phyloP scores from a whole-genome alignment of 129 eudicot genomes.

The Scalesia atractyloides region DNA sequence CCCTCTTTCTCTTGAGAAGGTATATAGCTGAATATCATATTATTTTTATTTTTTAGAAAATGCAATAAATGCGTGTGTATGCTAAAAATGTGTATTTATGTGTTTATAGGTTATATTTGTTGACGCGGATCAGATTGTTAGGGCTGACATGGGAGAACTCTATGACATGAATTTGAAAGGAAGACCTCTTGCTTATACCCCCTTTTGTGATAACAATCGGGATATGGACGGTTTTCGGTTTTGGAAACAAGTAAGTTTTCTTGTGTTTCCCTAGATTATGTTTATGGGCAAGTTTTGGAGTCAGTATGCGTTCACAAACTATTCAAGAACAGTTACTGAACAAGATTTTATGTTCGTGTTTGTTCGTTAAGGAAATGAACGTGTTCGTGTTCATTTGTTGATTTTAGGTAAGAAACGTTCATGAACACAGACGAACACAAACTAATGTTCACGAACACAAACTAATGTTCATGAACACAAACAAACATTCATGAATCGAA shows the following conservation, averaged over 20 bases:
- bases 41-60: not conserved
- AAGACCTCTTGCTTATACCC: conserved; percentile 90
- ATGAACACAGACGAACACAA: too few species aligned
- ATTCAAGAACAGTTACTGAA: too few species aligned
- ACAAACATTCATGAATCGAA: too few species aligned
- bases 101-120: conserved; percentile 90
- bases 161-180: conserved; percentile 98
- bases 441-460: too few species aligned
- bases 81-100: not conserved
- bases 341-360: too few species aligned
- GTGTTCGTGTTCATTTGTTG: too few species aligned
- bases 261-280: not conserved
- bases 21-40: conserved; percentile 27
- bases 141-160: conserved; percentile 98
- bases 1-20: conserved; percentile 96
- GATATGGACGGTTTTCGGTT: conserved; percentile 98
- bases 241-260: conserved; percentile 81
- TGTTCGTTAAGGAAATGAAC: too few species aligned
- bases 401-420: too few species aligned
- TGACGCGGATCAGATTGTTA: conserved; percentile 94
- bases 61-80: not conserved
- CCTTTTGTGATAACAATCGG: conserved; percentile 90
- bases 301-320: not conserved
- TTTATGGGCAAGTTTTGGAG: not conserved
- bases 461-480: too few species aligned